Conservation (phyloP, 2,329 filamentous ascomycete genomes). For the Trichoderma lentiforme region DNA sequence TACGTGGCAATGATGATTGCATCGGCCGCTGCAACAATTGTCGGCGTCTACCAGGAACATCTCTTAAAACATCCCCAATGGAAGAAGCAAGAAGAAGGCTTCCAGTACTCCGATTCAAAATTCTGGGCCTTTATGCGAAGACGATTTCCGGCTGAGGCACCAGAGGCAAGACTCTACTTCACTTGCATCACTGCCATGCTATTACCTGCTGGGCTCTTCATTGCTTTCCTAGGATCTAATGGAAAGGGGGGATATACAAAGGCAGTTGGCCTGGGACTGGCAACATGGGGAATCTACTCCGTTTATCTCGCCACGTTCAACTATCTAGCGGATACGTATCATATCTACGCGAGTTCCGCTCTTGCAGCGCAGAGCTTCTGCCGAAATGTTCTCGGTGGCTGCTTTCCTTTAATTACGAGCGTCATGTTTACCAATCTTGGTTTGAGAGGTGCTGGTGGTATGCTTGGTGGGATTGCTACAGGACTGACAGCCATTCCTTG, state of each 20-base stretch:
- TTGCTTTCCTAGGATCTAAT: conserved; percentile 31
- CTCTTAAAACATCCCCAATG: conserved; percentile 49
- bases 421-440: conserved; percentile 72
- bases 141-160: conserved; percentile 50
- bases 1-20: conserved; percentile 72
- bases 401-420: conserved; percentile 74
- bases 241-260: conserved; percentile 28
- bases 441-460: conserved; percentile 65
- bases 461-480: conserved; percentile 70
- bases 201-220: conserved; percentile 74
- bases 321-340: conserved; percentile 86
- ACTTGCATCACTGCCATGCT: conserved; percentile 72
- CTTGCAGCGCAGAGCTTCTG: conserved; percentile 84
- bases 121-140: conserved; percentile 47
- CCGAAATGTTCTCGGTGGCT: conserved; percentile 76
- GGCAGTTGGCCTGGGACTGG: conserved; percentile 63
- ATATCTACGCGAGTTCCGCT: conserved; percentile 78
- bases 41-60: conserved; percentile 72
- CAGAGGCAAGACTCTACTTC: conserved; percentile 81
- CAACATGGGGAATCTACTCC: conserved; percentile 81
- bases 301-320: conserved; percentile 90
- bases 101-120: conserved; percentile 26
- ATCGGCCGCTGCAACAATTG: conserved; percentile 59
- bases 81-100: conserved; percentile 25
- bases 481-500: conserved; percentile 79